Base-by-base conservation (phyloP, 148 eudicot species). In the Camellia japonica region DNA sequence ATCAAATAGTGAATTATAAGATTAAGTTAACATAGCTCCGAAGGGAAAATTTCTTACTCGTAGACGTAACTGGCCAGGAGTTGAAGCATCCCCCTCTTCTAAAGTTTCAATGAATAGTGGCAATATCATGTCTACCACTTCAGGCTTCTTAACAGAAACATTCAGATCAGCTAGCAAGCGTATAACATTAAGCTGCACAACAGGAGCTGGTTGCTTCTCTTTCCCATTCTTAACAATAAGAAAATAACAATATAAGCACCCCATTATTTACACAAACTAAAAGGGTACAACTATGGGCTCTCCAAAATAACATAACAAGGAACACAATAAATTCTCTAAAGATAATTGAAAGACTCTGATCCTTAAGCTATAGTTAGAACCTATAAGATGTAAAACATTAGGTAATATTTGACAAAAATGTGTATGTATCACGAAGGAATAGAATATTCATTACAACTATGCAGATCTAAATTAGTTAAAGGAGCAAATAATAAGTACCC, bases 51-150 rank as follows among this genome's bases (percentile, higher is more conserved):
- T 62, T 61, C 97, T 77, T 89, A 97, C 99, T 78, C 93, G 92
- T 75, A 97, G 91, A 72, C 99, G 89, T 87, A 97, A 88, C 82
- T 86, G 71, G 81, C 99, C 93, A 80, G 99, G 94, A 73, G 85
- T 85, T 76, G 94, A 94, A 83, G 97, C 99, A 85, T 91, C 95
- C 75, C 98, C 98, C 86, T 97, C 99, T 88, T 92, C 99, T 72
- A 97, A 83, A 86, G 95, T 90, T 78, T 97, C 99, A 82, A 94
- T 87, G 84, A 97, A 92, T 78, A 87, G 76, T 13, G 98, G 98
- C 87, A 94, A 84, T 80, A 97, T 92, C 93, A 87, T 90, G 87
- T 94, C 98, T 68, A 97, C 97, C 69, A 97, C 89, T 88, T 97
- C 99, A 73, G 94, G 86, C 89, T 94, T 94, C 82, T 91, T 94